phyloP scores from a whole-genome alignment of 441 rosid genomes.

The Adansonia grandidieri region DNA sequence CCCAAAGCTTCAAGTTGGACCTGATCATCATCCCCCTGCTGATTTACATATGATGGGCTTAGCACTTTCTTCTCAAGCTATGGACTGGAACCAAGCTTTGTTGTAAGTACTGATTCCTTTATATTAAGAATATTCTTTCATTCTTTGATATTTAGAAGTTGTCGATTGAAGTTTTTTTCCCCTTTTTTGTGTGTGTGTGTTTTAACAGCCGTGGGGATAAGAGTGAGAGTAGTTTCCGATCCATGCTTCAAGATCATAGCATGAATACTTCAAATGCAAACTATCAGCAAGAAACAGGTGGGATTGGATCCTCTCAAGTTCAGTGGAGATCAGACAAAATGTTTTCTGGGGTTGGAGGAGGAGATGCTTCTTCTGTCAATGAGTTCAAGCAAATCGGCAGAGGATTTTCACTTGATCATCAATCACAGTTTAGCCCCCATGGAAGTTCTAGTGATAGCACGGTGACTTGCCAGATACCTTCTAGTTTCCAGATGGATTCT shows the following conservation, averaged over 20 bases:
- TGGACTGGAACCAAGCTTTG: constrained; percentile 80
- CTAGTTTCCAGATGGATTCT: constrained; percentile 64
- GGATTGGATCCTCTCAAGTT: constrained; percentile 43
- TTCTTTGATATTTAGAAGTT: neutral
- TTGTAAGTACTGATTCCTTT: constrained; percentile 48
- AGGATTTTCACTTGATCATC: constrained; percentile 65
- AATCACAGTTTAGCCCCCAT: constrained; percentile 60
- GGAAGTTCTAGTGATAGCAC: constrained; percentile 66
- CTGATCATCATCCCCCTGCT: constrained; percentile 33
- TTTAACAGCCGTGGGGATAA: constrained; percentile 61
- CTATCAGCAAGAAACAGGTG: constrained; percentile 43
- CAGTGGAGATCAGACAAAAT: constrained; percentile 54
- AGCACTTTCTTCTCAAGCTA: constrained; percentile 80
- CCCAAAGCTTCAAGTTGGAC: constrained; percentile 50
- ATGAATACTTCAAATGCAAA: constrained; percentile 49
- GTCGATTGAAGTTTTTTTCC: neutral
- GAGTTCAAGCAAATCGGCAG: constrained; percentile 53
- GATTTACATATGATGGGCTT: constrained; percentile 81
- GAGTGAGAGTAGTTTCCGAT: constrained; percentile 66
- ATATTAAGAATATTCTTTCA: neutral
- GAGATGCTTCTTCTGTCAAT: constrained; percentile 34
- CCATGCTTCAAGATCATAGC: constrained; percentile 72
- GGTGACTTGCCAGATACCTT: constrained; percentile 44
- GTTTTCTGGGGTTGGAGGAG: constrained; percentile 26
- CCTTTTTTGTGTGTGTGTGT: neutral